These are phyloP conservation scores for Hypholoma sublateritium DNA, from an alignment of 768 basidiomycete species.

Conservation along the genomic window DNA sequence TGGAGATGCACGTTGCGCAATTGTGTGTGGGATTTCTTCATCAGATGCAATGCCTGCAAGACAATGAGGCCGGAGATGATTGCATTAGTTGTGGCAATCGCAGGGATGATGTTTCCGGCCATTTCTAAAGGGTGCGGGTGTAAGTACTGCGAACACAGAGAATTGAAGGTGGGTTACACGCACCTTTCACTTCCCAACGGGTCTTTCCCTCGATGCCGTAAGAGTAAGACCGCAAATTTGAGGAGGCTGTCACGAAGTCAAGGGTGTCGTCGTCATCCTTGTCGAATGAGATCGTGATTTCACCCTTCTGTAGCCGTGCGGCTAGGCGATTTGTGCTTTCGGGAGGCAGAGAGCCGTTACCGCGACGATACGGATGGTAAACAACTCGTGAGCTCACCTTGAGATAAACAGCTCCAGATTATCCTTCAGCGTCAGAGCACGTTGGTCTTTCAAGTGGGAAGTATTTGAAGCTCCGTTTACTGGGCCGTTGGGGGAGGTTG, in stretches of 20 bases:
- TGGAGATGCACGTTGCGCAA: conserved; percentile 79
- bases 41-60: conserved; percentile 83
- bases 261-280: conserved; percentile 98
- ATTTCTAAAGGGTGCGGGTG: conserved; percentile 60
- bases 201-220: conserved; percentile 90
- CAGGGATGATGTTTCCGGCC: conserved; percentile 99
- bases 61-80: conserved; percentile 95
- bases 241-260: conserved; percentile 94
- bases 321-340: conserved; percentile 79
- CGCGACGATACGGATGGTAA: not conserved
- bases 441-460: conserved; percentile 75
- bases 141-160: not conserved
- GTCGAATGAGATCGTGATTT: conserved; percentile 84
- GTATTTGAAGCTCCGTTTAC: conserved; percentile 25
- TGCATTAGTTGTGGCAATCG: conserved; percentile 98
- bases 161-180: conserved; percentile 3
- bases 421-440: conserved; percentile 72
- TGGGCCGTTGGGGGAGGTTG: conserved; percentile 19
- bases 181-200: conserved; percentile 96
- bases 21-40: conserved; percentile 60
- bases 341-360: not conserved
- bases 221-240: conserved; percentile 88
- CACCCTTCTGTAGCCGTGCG: conserved; percentile 58
- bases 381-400: conserved; percentile 51
- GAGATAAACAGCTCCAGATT: conserved; percentile 82